These are phyloP conservation scores for Hypomyces rosellus DNA, from an alignment of 2,329 filamentous ascomycete species.

Conservation along the genomic window DNA sequence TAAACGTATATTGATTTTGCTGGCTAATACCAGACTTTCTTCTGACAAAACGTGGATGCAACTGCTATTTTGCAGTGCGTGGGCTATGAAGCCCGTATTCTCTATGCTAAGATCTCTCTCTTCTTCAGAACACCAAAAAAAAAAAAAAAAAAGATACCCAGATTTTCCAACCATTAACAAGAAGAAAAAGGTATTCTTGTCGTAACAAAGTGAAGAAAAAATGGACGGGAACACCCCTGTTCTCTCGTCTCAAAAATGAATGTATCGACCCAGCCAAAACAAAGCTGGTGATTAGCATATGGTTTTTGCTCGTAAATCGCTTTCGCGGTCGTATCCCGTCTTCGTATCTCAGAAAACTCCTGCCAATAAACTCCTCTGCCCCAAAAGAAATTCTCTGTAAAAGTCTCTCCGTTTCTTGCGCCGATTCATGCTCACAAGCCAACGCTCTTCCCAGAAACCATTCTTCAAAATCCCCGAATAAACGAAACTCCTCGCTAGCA, in stretches of 20 bases:
- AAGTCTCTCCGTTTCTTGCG: conserved; percentile 5
- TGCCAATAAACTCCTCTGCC: conserved; percentile 7
- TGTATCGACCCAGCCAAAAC: conserved; percentile 2
- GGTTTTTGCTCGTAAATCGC: conserved; percentile 11
- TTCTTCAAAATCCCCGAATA: conserved; percentile 3
- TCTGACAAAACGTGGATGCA: conserved; percentile 9
- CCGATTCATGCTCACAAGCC: conserved; percentile 9
- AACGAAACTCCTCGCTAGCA: conserved; percentile 13
- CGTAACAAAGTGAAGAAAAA: neutral
- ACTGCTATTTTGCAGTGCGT: conserved; percentile 6
- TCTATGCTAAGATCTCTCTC: conserved; percentile 9
- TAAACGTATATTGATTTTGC: conserved; percentile 11
- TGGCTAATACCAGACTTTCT: neutral
- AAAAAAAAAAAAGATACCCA: conserved; percentile 1
- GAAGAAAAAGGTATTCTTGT: neutral
- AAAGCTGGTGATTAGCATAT: conserved; percentile 8
- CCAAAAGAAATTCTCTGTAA: neutral
- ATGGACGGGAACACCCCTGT: too few species aligned
- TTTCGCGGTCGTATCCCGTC: conserved; percentile 12
- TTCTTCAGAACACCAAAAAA: conserved; percentile 4
- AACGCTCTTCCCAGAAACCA: conserved; percentile 9
- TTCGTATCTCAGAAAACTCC: neutral
- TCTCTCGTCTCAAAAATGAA: conserved; percentile 7
- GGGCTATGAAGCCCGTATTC: conserved; percentile 8
- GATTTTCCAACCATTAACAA: conserved; percentile 4